phyloP scores from a whole-genome alignment of 192 early-diverging fungal species.

The Podochytrium sp. region DNA sequence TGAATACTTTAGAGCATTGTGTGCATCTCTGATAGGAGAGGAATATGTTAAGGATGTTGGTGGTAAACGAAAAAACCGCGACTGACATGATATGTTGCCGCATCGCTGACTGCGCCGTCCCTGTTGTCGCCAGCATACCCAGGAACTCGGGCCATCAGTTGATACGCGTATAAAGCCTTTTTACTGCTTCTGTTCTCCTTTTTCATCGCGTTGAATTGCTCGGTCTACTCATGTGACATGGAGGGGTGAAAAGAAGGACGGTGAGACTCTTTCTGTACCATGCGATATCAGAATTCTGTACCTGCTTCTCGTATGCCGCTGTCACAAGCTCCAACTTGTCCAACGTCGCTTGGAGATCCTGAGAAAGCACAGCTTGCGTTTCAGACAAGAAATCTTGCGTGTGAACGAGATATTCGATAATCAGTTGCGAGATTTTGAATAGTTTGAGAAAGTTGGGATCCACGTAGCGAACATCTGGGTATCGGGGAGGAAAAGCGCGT shows the following conservation, averaged over 20 bases:
- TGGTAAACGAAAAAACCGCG: background rate
- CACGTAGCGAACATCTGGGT: conserved; percentile 45
- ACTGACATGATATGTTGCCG: conserved; percentile 28
- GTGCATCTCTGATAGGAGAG: conserved; percentile 48
- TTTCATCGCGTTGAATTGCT: conserved; percentile 35
- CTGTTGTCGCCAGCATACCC: conserved; percentile 12
- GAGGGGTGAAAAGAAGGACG: too few species aligned
- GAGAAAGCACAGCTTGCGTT: conserved; percentile 2
- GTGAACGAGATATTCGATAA: conserved; percentile 60
- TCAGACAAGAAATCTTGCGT: conserved; percentile 44
- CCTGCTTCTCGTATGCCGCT: conserved; percentile 36
- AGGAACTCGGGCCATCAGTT: conserved; percentile 57
- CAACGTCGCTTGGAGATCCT: conserved; percentile 29
- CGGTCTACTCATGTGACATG: too few species aligned
- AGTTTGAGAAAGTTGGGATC: conserved; percentile 62
- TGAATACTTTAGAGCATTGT: conserved; percentile 54
- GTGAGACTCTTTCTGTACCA: too few species aligned
- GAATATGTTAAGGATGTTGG: background rate
- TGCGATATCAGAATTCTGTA: too few species aligned
- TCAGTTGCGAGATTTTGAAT: conserved; percentile 58
- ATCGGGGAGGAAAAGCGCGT: too few species aligned
- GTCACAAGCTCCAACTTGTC: conserved; percentile 19
- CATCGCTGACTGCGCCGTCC: background rate
- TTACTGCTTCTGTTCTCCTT: conserved; percentile 52
- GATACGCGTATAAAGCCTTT: conserved; percentile 55